Percentiles rank a stretch among this genome's conserved stretches.
phyloP scores from a whole-genome alignment of 2,329 filamentous ascomycete species.

The Pseudocercospora eumusae region DNA sequence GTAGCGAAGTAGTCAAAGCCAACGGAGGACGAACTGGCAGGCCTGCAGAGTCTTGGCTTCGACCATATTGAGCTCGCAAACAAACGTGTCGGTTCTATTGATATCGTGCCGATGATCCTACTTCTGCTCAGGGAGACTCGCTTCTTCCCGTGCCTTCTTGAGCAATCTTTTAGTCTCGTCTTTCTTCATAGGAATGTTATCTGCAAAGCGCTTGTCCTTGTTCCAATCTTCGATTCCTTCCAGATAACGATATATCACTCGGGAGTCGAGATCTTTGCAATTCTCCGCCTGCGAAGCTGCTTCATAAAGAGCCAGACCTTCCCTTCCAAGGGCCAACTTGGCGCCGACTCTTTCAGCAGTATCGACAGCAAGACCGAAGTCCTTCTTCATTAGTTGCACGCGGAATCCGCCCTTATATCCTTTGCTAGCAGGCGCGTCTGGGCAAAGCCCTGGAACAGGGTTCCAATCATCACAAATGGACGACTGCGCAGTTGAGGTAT shows the following conservation, averaged over 20 bases:
- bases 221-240: conserved; percentile 57
- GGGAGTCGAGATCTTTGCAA: conserved; percentile 58
- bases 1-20: no score
- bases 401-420: conserved; percentile 59
- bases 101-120: background rate
- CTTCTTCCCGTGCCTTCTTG: conserved; percentile 28
- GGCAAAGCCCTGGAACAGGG: conserved; percentile 54
- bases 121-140: conserved; percentile 4
- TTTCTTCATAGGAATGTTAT: conserved; percentile 30
- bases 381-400: conserved; percentile 62
- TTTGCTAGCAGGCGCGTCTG: conserved; percentile 51
- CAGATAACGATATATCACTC: conserved; percentile 60
- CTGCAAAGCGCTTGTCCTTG: conserved; percentile 28
- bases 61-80: no score
- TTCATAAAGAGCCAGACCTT: conserved; percentile 55
- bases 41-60: no score
- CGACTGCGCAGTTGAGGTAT: conserved; percentile 55
- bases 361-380: conserved; percentile 58
- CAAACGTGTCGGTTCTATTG: background rate
- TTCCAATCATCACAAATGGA: conserved; percentile 55
- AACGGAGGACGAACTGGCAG: no score
- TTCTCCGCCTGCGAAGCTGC: conserved; percentile 53
- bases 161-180: conserved; percentile 35
- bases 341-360: conserved; percentile 57
- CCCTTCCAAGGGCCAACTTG: conserved; percentile 53